A percentile compares a stretch with the other conserved stretches of the same genome.
These are phyloP conservation scores for Clarireedia paspali DNA, from an alignment of 2,329 filamentous ascomycete species.

Conservation along the genomic window DNA sequence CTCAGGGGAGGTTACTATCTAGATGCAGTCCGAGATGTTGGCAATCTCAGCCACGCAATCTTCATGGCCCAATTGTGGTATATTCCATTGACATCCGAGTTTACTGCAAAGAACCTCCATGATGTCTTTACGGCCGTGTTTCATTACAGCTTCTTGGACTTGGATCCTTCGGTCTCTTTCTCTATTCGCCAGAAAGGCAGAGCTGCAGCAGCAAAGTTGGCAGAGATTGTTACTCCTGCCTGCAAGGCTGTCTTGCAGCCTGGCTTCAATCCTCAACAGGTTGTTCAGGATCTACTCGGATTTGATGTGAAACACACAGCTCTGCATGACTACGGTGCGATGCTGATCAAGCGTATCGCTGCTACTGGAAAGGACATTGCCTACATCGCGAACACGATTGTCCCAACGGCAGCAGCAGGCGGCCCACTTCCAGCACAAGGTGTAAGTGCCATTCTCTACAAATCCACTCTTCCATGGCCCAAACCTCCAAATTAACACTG, in stretches of 20 bases:
- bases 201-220: neutral
- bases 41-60: slow-evolving; percentile 44
- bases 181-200: neutral
- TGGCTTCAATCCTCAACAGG: no score
- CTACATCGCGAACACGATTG: no score
- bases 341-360: no score
- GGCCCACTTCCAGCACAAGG: no score
- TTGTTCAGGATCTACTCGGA: no score
- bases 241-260: slow-evolving; percentile 36
- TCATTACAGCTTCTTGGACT: slow-evolving; percentile 51
- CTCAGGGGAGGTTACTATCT: slow-evolving; percentile 44
- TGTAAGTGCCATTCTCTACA: no score
- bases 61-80: slow-evolving; percentile 44
- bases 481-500: no score
- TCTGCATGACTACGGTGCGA: no score
- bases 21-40: slow-evolving; percentile 55
- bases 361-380: no score
- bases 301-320: no score
- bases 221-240: slow-evolving; percentile 49
- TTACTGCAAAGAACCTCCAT: slow-evolving; percentile 25
- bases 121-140: slow-evolving; percentile 38
- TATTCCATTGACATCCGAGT: slow-evolving; percentile 46
- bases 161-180: slow-evolving; percentile 52
- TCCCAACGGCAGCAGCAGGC: no score
- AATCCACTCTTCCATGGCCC: no score